These are phyloP conservation scores for Dacryopinax primogenitus DNA, from an alignment of 768 basidiomycete genomes.

Conservation along the genomic window DNA sequence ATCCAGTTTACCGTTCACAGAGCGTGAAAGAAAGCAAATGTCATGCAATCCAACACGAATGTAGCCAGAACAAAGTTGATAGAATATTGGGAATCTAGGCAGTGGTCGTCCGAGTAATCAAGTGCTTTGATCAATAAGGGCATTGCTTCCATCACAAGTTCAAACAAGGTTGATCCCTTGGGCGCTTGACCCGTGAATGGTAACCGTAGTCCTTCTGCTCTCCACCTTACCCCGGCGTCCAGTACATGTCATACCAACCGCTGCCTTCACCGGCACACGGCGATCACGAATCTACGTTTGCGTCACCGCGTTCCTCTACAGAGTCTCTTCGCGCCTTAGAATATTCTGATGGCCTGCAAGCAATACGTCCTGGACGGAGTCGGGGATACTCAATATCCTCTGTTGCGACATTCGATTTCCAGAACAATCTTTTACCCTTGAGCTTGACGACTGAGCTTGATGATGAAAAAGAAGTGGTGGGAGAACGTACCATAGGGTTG, in stretches of 20 bases:
- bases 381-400: conserved; percentile 37
- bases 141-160: not conserved
- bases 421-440: conserved; percentile 62
- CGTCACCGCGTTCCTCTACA: conserved; percentile 32
- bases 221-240: not conserved
- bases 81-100: no score
- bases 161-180: conserved; percentile 3
- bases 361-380: conserved; percentile 23
- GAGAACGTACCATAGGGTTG: conserved; percentile 64
- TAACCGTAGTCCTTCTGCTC: not conserved
- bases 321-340: conserved; percentile 71
- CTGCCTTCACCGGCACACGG: conserved; percentile 5
- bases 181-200: not conserved
- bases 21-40: no score
- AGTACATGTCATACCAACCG: conserved; percentile 6
- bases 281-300: not conserved
- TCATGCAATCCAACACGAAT: no score
- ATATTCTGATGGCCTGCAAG: conserved; percentile 45
- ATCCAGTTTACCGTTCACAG: no score
- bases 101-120: not conserved
- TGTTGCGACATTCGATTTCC: conserved; percentile 54
- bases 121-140: not conserved
- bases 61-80: no score
- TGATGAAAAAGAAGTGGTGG: conserved; percentile 30
- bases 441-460: conserved; percentile 67